Evolutionary conservation across 2,329 filamentous ascomycete species (phyloP).

Genomic region (Colletotrichum tamarilloi): DNA sequence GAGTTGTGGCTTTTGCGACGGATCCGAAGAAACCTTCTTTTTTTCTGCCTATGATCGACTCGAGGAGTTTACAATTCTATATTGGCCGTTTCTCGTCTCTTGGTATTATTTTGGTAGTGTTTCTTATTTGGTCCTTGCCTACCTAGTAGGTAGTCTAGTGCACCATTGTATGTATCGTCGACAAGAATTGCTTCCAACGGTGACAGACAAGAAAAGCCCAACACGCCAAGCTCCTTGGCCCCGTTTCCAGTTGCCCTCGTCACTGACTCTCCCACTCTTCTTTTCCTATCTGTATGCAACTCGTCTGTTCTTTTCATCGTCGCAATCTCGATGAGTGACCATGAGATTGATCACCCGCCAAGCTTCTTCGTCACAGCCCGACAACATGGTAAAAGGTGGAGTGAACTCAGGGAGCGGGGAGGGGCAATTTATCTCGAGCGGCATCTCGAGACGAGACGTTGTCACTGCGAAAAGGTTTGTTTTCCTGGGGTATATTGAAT

Average conservation of each 20-base stretch:
- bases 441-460: slow-evolving; percentile 16
- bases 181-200: background rate
- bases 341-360: too few species aligned
- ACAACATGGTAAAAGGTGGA: background rate
- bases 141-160: too few species aligned
- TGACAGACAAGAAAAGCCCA: background rate
- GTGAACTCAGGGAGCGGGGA: too few species aligned
- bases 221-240: background rate
- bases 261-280: background rate
- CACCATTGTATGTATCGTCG: background rate
- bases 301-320: too few species aligned
- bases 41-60: background rate
- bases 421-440: slow-evolving; percentile 32
- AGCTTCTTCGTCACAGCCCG: background rate
- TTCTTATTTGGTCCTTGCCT: background rate
- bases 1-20: slow-evolving; percentile 14
- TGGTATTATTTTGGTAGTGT: background rate
- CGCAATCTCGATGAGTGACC: too few species aligned
- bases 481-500: slow-evolving; percentile 19
- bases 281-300: background rate
- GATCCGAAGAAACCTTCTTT: slow-evolving; percentile 5
- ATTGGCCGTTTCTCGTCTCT: background rate
- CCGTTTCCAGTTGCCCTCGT: background rate
- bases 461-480: background rate
- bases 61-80: background rate